Base-by-base conservation (phyloP, 306 rosid genomes). In the Quercus wislizeni region DNA sequence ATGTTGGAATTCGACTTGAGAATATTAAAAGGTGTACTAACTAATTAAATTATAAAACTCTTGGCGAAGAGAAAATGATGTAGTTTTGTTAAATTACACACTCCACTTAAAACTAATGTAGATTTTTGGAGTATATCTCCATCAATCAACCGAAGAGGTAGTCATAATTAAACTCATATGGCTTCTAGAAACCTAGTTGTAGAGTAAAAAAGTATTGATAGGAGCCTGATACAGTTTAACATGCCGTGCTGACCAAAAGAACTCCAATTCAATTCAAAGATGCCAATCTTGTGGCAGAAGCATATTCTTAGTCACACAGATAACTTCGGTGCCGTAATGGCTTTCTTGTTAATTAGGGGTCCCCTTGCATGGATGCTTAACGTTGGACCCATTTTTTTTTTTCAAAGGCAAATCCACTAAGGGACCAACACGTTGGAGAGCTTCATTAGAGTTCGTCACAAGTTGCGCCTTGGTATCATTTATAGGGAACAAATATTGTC, bases 261-360 rank as follows among this genome's bases (percentile, higher is more conserved):
- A 81, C 64, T 74, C 43, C 19, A 62, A 27, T 55, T 57, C 13
- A 77, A 58, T 83, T 88, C 79, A 83, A 91, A 90, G 92, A 87
- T 90, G 88, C 88, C 76, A 87, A 81, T 76, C 79, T 85, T 84
- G 89, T 90, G 86, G 77, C 46, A 38, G 64, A 25, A 69, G 27
- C 2, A 78, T 75, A 31, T 17, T 20, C 55, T 51, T 49, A 67
- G 77, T 20, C 69, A 54, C 58, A 13, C 55, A 70, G 35, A 3
- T 1, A 21, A 18, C 75, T 78, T 73, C 82, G 80, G 84, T 89
- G 87, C 90, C 96, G 86, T 88, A 87, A 56, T 83, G 86, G 81
- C 72, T 75, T 88, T 82, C 19, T 61, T 20, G 46, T 38, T 38
- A 38, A 30, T 27, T 27, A 67, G 54, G 87, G 88, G 79, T 54